These are phyloP conservation scores for Lippia alba DNA, from an alignment of 305 asterid species.

Conservation along the genomic window DNA sequence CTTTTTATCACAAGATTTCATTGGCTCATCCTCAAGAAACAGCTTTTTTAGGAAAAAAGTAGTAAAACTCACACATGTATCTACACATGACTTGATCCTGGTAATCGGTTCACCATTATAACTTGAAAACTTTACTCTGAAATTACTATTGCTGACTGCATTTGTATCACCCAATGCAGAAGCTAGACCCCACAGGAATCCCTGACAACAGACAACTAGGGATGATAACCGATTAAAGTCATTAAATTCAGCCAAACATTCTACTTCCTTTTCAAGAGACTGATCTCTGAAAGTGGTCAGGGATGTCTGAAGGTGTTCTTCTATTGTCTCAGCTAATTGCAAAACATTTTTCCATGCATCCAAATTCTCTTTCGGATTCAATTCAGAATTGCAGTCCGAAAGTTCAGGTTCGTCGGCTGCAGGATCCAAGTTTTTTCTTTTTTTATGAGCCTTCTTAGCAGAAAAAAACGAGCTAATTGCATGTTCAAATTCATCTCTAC, in stretches of 20 bases:
- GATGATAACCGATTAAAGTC: conserved; percentile 61
- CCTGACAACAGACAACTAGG: conserved; percentile 68
- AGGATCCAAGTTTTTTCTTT: conserved; percentile 41
- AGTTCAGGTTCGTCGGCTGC: conserved; percentile 39
- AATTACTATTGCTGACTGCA: conserved; percentile 37
- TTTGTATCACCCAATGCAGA: conserved; percentile 47
- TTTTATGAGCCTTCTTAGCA: conserved; percentile 42
- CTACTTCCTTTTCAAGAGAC: conserved; percentile 41
- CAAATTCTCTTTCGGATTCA: conserved; percentile 37
- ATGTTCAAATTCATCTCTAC: conserved; percentile 53
- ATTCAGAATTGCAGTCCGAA: conserved; percentile 35
- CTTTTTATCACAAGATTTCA: conserved; percentile 36
- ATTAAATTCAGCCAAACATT: conserved; percentile 41
- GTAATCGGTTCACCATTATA: conserved; percentile 46
- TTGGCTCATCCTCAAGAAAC: conserved; percentile 60
- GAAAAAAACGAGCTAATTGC: conserved; percentile 41
- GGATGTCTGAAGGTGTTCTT: conserved; percentile 49
- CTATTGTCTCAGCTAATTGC: conserved; percentile 55
- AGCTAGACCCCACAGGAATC: conserved; percentile 76
- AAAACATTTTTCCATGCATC: conserved; percentile 52
- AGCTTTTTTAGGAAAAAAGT: conserved; percentile 45
- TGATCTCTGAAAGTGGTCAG: conserved; percentile 41
- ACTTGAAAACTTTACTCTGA: conserved; percentile 44
- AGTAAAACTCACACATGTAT: conserved; percentile 50
- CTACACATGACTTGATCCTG: conserved; percentile 50